Base-by-base conservation (phyloP, 257 asterid genomes). In the Coffea eugenioides region DNA sequence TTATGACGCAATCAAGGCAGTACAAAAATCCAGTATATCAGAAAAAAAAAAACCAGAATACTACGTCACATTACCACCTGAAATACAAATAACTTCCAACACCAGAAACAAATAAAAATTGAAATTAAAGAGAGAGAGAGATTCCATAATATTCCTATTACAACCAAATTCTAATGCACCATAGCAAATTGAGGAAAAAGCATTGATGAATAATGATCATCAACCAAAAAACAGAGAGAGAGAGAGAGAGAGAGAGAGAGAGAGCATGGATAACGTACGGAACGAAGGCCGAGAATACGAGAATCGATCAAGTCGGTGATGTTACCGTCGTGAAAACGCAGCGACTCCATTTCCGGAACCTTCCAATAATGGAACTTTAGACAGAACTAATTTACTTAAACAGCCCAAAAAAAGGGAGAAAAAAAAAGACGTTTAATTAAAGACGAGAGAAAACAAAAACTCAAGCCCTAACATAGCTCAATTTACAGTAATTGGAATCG, bases 251-350 rank as follows among this genome's bases (percentile, higher is more conserved):
- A 31, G 68, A 68, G 52, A 18, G 67, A 39, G 57, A 27, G 0
- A 69, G 46, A 49, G 43, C 54, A 23, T 68, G 39, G 52, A 20
- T 45, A 13, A 52, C 84, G 21, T 80, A 90, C 94, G 76, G 73
- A 77, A 34, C 78, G 86, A 65, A 34, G 61, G 74, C 80, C 64
- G 85, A 86, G 85, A 65, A 89, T 79, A 21, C 97, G 98, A 73
- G 78, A 78, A 85, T 89, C 81, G 66, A 96, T 91, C 87, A 96
- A 85, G 88, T 90, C 88, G 79, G 94, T 82, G 87, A 96, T 90
- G 91, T 84, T 94, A 86, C 97, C 96, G 82, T 94, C 98, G 87
- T 83, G 88, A 84, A 89, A 96, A 85, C 92, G 81, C 79, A 86
- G 82, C 73, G 87, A 80, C 76, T 88, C 92, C 92, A 88, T 88